Percentiles rank a stretch among this genome's conserved stretches.
Evolutionary conservation across 805 yeast genomes (phyloP).

Genomic region (Nakazawaea ernobii): DNA sequence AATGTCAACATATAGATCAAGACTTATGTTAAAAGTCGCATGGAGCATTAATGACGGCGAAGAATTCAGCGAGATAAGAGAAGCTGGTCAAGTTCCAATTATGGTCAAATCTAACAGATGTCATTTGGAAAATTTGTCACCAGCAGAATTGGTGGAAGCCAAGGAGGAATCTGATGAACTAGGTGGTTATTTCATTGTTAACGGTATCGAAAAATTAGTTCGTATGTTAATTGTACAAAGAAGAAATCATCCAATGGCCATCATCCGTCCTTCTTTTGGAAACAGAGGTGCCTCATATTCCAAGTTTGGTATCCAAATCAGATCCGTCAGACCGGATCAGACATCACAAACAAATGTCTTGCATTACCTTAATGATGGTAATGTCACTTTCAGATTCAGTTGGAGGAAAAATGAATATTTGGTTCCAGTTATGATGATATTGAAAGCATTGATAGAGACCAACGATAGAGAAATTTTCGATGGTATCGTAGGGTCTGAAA

Average conservation of each 20-base stretch:
- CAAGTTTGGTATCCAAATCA: constrained; percentile 86
- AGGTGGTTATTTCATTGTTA: constrained; percentile 94
- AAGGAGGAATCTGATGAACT: constrained; percentile 93
- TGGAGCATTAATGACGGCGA: constrained; percentile 91
- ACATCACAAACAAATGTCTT: constrained; percentile 97
- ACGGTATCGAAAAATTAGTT: constrained; percentile 93
- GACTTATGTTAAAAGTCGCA: constrained; percentile 68
- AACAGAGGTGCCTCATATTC: constrained; percentile 92
- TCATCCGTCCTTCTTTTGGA: constrained; percentile 88
- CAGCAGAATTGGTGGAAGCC: constrained; percentile 67
- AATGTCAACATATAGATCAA: constrained; percentile 74
- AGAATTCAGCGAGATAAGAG: constrained; percentile 74
- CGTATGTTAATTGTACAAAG: constrained; percentile 98
- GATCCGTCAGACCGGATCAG: constrained; percentile 95
- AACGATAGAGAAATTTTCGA: constrained; percentile 94
- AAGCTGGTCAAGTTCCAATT: constrained; percentile 85
- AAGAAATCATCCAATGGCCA: constrained; percentile 97
- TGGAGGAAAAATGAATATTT: constrained; percentile 96
- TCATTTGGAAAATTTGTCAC: constrained; percentile 79
- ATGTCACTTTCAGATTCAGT: constrained; percentile 91
- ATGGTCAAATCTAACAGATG: constrained; percentile 92
- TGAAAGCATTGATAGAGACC: constrained; percentile 85
- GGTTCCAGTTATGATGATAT: constrained; percentile 87
- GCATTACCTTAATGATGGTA: constrained; percentile 93
- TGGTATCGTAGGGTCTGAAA: constrained; percentile 89